Evolutionary conservation across 495 filamentous ascomycete species (phyloP).

Genomic region (Chaetomium fimeti): DNA sequence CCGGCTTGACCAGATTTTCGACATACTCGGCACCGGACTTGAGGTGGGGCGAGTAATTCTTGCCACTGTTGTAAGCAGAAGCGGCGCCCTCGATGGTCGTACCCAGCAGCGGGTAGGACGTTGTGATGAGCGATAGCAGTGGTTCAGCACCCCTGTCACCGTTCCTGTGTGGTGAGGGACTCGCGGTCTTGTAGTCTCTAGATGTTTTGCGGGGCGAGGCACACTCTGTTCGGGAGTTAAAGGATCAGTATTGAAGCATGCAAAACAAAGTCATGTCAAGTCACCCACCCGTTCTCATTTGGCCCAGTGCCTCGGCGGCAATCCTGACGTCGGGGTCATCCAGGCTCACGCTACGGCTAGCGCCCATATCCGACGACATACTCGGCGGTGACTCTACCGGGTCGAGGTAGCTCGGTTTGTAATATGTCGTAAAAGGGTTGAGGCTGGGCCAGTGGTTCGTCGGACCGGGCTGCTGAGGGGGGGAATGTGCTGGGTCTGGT

Average conservation of each 20-base stretch:
- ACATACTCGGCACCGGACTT: slow-evolving; percentile 81
- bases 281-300: slow-evolving; percentile 72
- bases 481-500: slow-evolving; percentile 30
- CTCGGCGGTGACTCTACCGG: slow-evolving; percentile 36
- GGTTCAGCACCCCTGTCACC: slow-evolving; percentile 59
- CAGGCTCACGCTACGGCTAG: slow-evolving; percentile 60
- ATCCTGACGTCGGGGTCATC: slow-evolving; percentile 79
- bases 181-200: slow-evolving; percentile 18
- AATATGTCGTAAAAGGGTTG: slow-evolving; percentile 56
- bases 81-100: slow-evolving; percentile 78
- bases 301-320: slow-evolving; percentile 83
- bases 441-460: slow-evolving; percentile 51
- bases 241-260: slow-evolving; percentile 16
- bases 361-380: slow-evolving; percentile 38
- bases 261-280: neutral
- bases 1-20: slow-evolving; percentile 78
- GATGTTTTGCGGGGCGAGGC: slow-evolving; percentile 46
- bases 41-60: slow-evolving; percentile 83
- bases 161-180: slow-evolving; percentile 32
- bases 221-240: slow-evolving; percentile 44
- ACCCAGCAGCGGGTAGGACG: slow-evolving; percentile 73
- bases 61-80: slow-evolving; percentile 75
- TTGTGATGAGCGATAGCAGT: slow-evolving; percentile 73
- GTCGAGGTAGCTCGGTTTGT: slow-evolving; percentile 44
- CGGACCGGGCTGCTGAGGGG: slow-evolving; percentile 23